These are phyloP conservation scores for Trichoderma pleuroti DNA, from an alignment of 2,329 filamentous ascomycete genomes.

Conservation along the genomic window DNA sequence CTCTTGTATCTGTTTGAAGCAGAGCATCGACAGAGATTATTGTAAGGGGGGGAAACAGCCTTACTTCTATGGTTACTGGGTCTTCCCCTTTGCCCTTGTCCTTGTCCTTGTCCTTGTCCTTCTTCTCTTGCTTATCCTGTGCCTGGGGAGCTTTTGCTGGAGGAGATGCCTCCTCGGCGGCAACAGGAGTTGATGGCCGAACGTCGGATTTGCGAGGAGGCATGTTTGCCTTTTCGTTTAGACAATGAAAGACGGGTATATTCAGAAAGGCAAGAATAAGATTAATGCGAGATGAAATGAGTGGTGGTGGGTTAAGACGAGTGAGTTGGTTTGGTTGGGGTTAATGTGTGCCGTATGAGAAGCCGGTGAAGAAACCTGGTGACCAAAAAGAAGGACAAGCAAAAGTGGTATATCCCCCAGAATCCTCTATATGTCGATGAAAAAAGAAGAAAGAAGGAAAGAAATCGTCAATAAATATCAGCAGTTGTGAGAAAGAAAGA, in stretches of 20 bases:
- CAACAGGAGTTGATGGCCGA: conserved; percentile 20
- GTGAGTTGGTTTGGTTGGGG: background rate
- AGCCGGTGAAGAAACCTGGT: background rate
- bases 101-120: conserved; percentile 34
- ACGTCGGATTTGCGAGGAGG: conserved; percentile 54
- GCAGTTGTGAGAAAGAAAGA: background rate
- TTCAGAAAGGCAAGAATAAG: background rate
- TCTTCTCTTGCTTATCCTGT: conserved; percentile 35
- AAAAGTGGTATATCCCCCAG: background rate
- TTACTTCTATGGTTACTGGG: conserved; percentile 52
- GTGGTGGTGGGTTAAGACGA: background rate
- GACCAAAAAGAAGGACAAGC: background rate
- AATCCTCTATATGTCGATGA: background rate
- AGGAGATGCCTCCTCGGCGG: conserved; percentile 25
- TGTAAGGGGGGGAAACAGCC: background rate
- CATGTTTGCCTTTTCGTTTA: conserved; percentile 36
- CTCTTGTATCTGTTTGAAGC: background rate
- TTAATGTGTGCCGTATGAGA: background rate
- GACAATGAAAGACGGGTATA: background rate
- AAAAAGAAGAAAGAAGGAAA: background rate
- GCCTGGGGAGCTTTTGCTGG: conserved; percentile 26
- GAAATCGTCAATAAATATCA: background rate
- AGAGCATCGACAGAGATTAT: background rate
- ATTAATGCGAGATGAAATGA: background rate
- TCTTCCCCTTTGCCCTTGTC: conserved; percentile 38